Evolutionary conservation across 2,329 filamentous ascomycete species (phyloP), one percentile per base, ranked within the genome.

Genomic region (Pyricularia pennisetigena): DNA sequence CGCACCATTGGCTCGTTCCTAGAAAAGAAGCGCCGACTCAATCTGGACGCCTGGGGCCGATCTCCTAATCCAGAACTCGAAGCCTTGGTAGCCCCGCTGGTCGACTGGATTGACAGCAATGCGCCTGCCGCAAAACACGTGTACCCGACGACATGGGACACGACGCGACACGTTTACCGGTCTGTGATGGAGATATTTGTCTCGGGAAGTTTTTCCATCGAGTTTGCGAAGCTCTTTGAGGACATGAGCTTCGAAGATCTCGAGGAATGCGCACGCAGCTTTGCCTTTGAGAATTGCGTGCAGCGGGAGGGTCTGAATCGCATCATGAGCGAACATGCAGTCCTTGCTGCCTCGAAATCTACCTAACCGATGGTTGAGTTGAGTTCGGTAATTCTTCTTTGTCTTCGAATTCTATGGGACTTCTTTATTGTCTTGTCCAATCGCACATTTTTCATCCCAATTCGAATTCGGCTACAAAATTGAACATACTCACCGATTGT

Each of bases 11-110:
- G 78, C 23, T 79, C 81, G 0, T 86, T 88, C 68, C 73, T 88
- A 0, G 79, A 82, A 65, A 88, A 87, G 77, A 88, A 88, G 73
- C 78, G 81, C 9, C 72, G 73, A 0, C 76, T 86, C 2, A 82
- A 83, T 28, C 76, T 87, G 2, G 85, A 88, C 72, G 81, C 81
- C 20, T 88, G 85, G 85, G 85, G 84, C 0, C 75, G 78, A 62
- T 41, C 41, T n/a, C 78, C 81, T 0, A 72, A 66, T 35, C 62
- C 82, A 61, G 80, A 84, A 69, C 76, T 74, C 2, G 69, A 71
- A 8, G 70, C 68, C 10, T 71, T 73, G 28, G 69, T 74, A 26
- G 69, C 68, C 1, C 72, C 72, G 9, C 28, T 74, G 9, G 71
- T 72, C 64, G 68, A 70, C 35, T 74, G 72, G 72, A 73, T 74